Conservation (phyloP, 1,284 basidiomycete genomes). For the Irpex lacteus region DNA sequence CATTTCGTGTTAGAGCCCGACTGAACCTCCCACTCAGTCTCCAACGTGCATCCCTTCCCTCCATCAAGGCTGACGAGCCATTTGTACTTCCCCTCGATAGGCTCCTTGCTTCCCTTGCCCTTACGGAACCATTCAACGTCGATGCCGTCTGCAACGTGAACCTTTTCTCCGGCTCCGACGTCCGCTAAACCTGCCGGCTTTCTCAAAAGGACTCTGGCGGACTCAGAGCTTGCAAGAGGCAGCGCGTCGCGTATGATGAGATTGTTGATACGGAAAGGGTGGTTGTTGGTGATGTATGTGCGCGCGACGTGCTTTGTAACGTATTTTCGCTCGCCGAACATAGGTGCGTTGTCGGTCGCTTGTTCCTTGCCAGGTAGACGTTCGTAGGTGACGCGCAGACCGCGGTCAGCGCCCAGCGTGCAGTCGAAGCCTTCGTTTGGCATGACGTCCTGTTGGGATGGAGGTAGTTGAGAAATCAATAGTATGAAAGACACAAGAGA, state of each 20-base stretch:
- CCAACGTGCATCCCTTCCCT: not conserved
- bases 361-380: constrained; percentile 36
- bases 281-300: constrained; percentile 48
- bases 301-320: constrained; percentile 42
- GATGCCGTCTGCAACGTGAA: not conserved
- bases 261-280: constrained; percentile 39
- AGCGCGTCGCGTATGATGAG: constrained; percentile 48
- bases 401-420: constrained; percentile 51
- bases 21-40: not conserved
- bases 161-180: constrained; percentile 26
- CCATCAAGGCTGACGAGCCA: not conserved
- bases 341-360: constrained; percentile 6
- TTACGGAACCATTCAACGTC: not conserved
- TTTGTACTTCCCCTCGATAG: not conserved
- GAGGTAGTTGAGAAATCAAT: not conserved
- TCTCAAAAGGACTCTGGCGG: constrained; percentile 43
- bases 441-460: constrained; percentile 37
- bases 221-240: constrained; percentile 37
- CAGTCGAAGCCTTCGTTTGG: constrained; percentile 50
- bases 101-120: not conserved
- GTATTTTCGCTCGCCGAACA: constrained; percentile 41
- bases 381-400: constrained; percentile 45
- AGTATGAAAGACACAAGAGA: constrained; percentile 4
- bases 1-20: not conserved
- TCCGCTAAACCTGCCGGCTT: constrained; percentile 46